Evolutionary conservation across 2,329 filamentous ascomycete genomes (phyloP).

Genomic region (Lachnellula occidentalis): DNA sequence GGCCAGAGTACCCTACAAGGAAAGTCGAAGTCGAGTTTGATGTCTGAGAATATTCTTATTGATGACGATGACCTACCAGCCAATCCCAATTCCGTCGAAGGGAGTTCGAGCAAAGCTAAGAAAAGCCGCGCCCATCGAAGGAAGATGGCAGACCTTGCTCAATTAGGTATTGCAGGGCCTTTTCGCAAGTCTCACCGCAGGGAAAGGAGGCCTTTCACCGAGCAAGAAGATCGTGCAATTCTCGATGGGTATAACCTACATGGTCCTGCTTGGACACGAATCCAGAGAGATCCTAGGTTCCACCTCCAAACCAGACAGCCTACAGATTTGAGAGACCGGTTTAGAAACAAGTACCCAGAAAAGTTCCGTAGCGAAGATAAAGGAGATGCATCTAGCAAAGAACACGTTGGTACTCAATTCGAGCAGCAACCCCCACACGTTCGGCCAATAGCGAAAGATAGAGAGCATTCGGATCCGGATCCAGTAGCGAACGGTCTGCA

Average conservation of each 20-base stretch:
- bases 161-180: slow-evolving; percentile 55
- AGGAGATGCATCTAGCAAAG: neutral
- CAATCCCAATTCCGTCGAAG: slow-evolving; percentile 23
- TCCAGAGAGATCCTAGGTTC: slow-evolving; percentile 54
- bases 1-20: slow-evolving; percentile 14
- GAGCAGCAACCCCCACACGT: neutral
- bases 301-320: slow-evolving; percentile 54
- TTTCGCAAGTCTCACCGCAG: slow-evolving; percentile 58
- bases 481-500: neutral
- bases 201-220: slow-evolving; percentile 55
- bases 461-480: slow-evolving; percentile 3
- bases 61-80: slow-evolving; percentile 14
- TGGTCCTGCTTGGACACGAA: slow-evolving; percentile 60
- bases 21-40: slow-evolving; percentile 44
- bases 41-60: slow-evolving; percentile 50
- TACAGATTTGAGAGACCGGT: slow-evolving; percentile 57
- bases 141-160: slow-evolving; percentile 49
- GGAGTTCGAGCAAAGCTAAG: slow-evolving; percentile 35
- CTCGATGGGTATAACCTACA: slow-evolving; percentile 54
- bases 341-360: slow-evolving; percentile 58
- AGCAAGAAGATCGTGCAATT: slow-evolving; percentile 58
- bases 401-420: neutral
- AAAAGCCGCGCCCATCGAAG: slow-evolving; percentile 51
- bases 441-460: neutral
- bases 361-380: slow-evolving; percentile 37